Base-by-base conservation (phyloP, 306 rosid species). In the Cucurbita maxima region DNA sequence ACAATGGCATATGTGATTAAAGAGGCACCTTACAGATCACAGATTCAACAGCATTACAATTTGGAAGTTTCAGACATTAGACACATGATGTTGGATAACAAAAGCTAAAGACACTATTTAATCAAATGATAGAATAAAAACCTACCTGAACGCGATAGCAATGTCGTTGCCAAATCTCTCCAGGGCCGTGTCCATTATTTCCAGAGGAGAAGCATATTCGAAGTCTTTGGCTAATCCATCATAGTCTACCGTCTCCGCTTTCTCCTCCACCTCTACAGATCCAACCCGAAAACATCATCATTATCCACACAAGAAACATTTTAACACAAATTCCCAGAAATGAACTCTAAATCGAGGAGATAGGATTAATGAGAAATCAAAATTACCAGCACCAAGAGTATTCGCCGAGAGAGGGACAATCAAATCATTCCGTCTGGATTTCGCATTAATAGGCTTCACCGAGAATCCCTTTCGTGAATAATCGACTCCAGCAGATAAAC, bases 121-220 rank as follows among this genome's bases (percentile, higher is more conserved):
- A 44, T 69, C 58, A 48, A 53, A 68, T 12, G 16, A 55, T 68
- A 52, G 2, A 40, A 53, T 37, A 56, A 45, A 19, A 36, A 74
- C 75, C 40, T 2, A 88, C 97, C 96, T 92, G 89, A 89, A 92
- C 30, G 96, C 97, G 83, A 92, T 92, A 9, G 95, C 96, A 34
- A 92, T 86, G 75, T 89, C 86, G 62, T 83, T 71, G 61, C 96
- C 97, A 47, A 89, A 89, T 76, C 76, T 85, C 81, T 84, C 86
- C 14, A 92, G 92, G 50, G 96, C 97, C 63, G 50, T 84, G 34
- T 89, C 92, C 79, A 92, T 92, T 18, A 92, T 83, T 77, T 86
- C 80, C 75, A 89, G 89, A 72, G 97, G 97, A 10, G 95, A 92
- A 79, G 96, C 95, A 80, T 78, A 85, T 54, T 69, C 83, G 22